Percentiles rank a stretch among this genome's conserved stretches.
Evolutionary conservation across 768 basidiomycete species (phyloP).

Genomic region (Mycena floridula): DNA sequence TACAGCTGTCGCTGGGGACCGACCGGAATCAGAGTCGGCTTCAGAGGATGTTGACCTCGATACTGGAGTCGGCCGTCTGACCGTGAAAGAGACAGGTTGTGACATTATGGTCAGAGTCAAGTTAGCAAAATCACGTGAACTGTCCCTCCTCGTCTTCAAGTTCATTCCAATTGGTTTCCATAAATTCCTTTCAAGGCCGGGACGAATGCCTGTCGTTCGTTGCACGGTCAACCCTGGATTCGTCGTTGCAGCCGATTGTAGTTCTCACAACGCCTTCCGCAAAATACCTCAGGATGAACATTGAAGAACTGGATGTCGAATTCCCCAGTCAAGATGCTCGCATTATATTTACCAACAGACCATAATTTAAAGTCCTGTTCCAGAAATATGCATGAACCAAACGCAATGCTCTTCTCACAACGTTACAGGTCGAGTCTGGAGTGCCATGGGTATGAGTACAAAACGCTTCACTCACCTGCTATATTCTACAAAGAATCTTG

Average conservation of each 20-base stretch:
- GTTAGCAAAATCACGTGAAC: neutral
- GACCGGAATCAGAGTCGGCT: slow-evolving; percentile 50
- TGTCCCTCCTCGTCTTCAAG: too few species aligned
- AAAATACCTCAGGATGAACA: slow-evolving; percentile 47
- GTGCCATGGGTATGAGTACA: slow-evolving; percentile 99
- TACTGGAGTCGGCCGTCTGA: slow-evolving; percentile 70
- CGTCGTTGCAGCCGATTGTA: slow-evolving; percentile 43
- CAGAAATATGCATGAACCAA: slow-evolving; percentile 84
- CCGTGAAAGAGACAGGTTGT: slow-evolving; percentile 72
- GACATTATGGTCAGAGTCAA: slow-evolving; percentile 15
- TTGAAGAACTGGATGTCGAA: slow-evolving; percentile 61
- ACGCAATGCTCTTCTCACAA: slow-evolving; percentile 61
- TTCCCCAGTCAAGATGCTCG: slow-evolving; percentile 45
- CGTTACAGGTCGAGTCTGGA: slow-evolving; percentile 87
- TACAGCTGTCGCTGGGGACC: slow-evolving; percentile 49
- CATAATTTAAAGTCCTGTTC: too few species aligned
- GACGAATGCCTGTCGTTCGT: too few species aligned
- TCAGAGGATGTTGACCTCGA: slow-evolving; percentile 65
- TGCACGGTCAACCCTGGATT: too few species aligned
- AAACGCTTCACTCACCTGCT: slow-evolving; percentile 78
- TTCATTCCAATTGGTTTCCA: too few species aligned
- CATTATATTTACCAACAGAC: too few species aligned
- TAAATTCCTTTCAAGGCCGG: too few species aligned
- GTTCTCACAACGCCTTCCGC: slow-evolving; percentile 45
- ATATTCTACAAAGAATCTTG: slow-evolving; percentile 85